Conservation (phyloP, 148 eudicot species). For the Silene latifolia region DNA sequence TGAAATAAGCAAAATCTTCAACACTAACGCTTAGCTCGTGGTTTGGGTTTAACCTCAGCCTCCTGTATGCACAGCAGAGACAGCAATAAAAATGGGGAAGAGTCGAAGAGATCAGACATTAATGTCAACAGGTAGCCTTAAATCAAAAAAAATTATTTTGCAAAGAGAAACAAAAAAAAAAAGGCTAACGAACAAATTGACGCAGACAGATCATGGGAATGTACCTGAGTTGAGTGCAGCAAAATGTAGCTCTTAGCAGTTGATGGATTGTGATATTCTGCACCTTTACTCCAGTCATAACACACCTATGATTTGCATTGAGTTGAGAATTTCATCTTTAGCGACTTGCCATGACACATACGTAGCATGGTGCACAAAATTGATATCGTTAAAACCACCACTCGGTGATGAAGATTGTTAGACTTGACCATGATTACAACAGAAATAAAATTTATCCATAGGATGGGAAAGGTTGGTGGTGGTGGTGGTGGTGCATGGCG, state of each 20-base stretch:
- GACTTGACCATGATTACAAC: not conserved
- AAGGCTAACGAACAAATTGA: not conserved
- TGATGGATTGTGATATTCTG: conserved; percentile 92
- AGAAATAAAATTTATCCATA: no score
- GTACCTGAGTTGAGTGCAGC: conserved; percentile 78
- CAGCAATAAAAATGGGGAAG: not conserved
- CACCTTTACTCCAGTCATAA: conserved; percentile 99
- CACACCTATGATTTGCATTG: conserved; percentile 48
- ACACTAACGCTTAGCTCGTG: conserved; percentile 27
- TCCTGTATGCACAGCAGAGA: conserved; percentile 22
- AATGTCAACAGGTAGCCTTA: not conserved
- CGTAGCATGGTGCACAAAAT: not conserved
- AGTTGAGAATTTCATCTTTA: not conserved
- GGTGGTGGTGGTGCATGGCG: not conserved
- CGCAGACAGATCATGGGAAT: not conserved
- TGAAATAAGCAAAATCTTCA: conserved; percentile 12
- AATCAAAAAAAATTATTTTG: not conserved
- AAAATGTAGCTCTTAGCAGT: conserved; percentile 65
- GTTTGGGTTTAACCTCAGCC: conserved; percentile 39
- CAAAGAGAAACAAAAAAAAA: not conserved
- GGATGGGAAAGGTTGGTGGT: not conserved
- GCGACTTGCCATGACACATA: conserved; percentile 1
- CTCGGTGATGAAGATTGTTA: not conserved
- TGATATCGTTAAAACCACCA: not conserved
- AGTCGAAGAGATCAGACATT: not conserved